phyloP scores from a whole-genome alignment of 441 rosid species.

The Adansonia gregorii region DNA sequence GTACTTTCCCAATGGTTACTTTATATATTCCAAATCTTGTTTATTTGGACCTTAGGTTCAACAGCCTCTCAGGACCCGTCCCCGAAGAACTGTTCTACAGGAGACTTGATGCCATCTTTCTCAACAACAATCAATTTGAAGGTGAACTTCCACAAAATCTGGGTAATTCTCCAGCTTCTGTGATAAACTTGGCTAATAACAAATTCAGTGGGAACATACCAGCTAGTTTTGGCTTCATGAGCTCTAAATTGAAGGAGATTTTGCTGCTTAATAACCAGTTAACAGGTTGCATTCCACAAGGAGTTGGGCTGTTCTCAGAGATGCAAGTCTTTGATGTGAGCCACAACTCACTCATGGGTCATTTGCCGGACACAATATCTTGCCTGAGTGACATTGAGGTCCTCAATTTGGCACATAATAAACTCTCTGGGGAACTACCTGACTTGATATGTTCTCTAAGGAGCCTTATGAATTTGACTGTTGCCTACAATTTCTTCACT shows the following conservation, averaged over 20 bases:
- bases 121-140: conserved; percentile 71
- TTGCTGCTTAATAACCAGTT: conserved; percentile 70
- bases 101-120: conserved; percentile 72
- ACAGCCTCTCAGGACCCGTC: conserved; percentile 62
- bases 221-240: conserved; percentile 25
- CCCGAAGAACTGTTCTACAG: conserved; percentile 76
- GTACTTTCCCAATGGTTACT: conserved; percentile 56
- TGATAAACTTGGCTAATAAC: conserved; percentile 78
- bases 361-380: conserved; percentile 71
- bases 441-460: conserved; percentile 64
- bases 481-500: conserved; percentile 82
- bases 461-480: conserved; percentile 65
- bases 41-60: conserved; percentile 82
- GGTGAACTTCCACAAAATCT: conserved; percentile 67
- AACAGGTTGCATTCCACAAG: conserved; percentile 86
- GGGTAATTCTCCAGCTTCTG: conserved; percentile 74
- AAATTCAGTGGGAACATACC: conserved; percentile 29
- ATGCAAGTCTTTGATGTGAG: conserved; percentile 82
- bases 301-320: conserved; percentile 64
- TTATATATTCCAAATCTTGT: conserved; percentile 65
- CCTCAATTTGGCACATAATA: conserved; percentile 72
- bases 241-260: conserved; percentile 68
- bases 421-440: conserved; percentile 69
- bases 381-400: conserved; percentile 73
- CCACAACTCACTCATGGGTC: conserved; percentile 72